Evolutionary conservation across 306 rosid species (phyloP), one percentile per base, ranked within the genome.

Genomic region (Cicer judaicum): DNA sequence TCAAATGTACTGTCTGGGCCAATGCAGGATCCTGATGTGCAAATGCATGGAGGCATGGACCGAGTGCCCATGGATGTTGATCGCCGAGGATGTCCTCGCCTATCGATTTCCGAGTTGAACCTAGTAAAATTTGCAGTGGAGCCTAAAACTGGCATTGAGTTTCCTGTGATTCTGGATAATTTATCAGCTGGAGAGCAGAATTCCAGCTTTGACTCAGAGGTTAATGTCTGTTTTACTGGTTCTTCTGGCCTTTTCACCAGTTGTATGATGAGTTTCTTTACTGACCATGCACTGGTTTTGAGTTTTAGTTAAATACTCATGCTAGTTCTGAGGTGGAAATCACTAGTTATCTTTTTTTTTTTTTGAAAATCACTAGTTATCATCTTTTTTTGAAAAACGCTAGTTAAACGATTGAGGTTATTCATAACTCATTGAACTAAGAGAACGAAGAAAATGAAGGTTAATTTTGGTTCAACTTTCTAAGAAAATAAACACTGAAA

Each of bases 61-160:
- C 96, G 83, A 65, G 64, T 82, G 74, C 87, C 88, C 44, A 84
- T 81, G 71, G 96, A 89, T 77, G 89, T 87, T 85, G 87, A 84
- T 34, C 70, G 15, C 57, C 85, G 61, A 77, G 84, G 89, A 64
- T 82, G 84, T 86, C 77, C 82, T 21, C 80, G 81, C 59, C 70
- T 85, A 38, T 78, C 84, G 2, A n/a, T 83, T 74, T 80, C 77
- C 1, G 83, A 89, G 40, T 80, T 90, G 84, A 83, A 81, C 81
- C 64, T 79, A 84, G 83, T 82, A 71, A 82, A 87, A 64, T 84
- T 89, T 81, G 87, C 81, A 3, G 88, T 89, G 77, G 99, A 94
- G 80, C 91, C 96, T 69, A 92, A 75, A 83, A 92, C 99, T 64
- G 98, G 99, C 78, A 89, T 92, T 70, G 97, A 90, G 78, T 95